Evolutionary conservation across 306 rosid species (phyloP), one percentile per base, ranked within the genome.

Genomic region (Prunus fruticosa): DNA sequence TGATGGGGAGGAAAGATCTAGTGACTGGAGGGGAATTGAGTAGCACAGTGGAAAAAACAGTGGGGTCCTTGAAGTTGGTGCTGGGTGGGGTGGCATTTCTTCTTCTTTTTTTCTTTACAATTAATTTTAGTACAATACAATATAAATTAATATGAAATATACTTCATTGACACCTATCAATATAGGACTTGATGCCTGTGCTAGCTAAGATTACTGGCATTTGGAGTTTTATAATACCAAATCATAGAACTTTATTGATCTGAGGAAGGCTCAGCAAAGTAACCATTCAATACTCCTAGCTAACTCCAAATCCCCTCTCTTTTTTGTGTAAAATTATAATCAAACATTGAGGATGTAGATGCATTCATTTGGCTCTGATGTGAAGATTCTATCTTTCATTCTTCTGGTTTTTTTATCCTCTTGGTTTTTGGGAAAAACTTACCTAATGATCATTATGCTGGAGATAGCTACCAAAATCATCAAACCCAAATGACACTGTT

Each of bases 161-260:
- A 45, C n/a, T 52, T 5, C n/a, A 19, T 34, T 13, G 27, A 2
- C 9, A 70, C 38, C 78, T 80, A 70, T 82, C 58, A 69, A 71
- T 28, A 60, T 64, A 64, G 89, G 82, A 85, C 82, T 81, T 34
- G 88, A 84, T 84, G 83, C 75, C 45, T 68, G 50, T 78, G 46
- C 69, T 41, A 65, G 78, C 58, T 73, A 56, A 54, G 61, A 65
- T 54, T 28, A 54, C 18, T 30, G 41, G 57, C 57, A 71, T 28
- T 71, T n/a, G 16, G 18, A 58, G 64, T 64, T 81, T 45, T 38
- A 9, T 63, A 64, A 45, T 64, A 15, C 41, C 2, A n/a, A 32
- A 16, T 45, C 32, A 53, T 51, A 18, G 57, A 69, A 64, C 62
- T 80, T 75, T 63, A 71, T 25, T 69, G 66, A 18, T 9, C 27